Base-by-base conservation (phyloP, 2,329 filamentous ascomycete genomes). In the Fonsecaea pedrosoi region DNA sequence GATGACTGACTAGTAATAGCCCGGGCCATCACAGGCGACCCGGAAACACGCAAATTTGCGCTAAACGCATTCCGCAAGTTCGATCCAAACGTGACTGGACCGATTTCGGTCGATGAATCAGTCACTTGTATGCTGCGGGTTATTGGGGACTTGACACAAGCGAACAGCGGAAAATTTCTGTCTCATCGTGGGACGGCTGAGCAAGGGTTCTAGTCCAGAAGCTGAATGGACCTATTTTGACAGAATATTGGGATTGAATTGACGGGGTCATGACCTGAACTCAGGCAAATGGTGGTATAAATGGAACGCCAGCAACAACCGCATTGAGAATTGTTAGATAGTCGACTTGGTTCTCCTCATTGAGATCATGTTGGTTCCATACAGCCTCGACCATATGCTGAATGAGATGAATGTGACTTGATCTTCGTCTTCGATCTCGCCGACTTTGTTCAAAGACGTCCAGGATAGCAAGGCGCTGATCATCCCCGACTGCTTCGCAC, bases 321-420 rank as follows among this genome's bases (percentile, higher is more conserved):
- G 66, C 62, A 57, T 68, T 21, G 59, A 68, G 64, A 60, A 68
- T 68, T 35, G 66, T 68, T 35, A 68, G 62, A 60, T 62, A 68
- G 35, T 65, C 62, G 62, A 68, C 66, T 48, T 62, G 56, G 57
- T 64, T 68, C 58, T 62, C 62, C 13, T 54, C 32, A 62, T 68
- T 68, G 42, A 68, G 54, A 63, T 68, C 66, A 56, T 65, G 66
- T 54, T 68, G 66, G 42, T 68, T 66, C 66, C 66, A 68, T 54
- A 68, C 35, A 30, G 62, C 58, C 66, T 66, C 66, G 35, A 66
- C 66, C 54, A 59, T 65, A 66, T 68, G 66, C 59, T 66, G 62
- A 63, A 68, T 66, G 34, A 68, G 48, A 63, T 68, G 66, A 60
- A 68, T 60, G 62, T 68, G 62, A 50, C 66, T 68, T 56, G 66